Base-by-base conservation (phyloP, 192 early-diverging fungal species). In the Kappamyces sp. region DNA sequence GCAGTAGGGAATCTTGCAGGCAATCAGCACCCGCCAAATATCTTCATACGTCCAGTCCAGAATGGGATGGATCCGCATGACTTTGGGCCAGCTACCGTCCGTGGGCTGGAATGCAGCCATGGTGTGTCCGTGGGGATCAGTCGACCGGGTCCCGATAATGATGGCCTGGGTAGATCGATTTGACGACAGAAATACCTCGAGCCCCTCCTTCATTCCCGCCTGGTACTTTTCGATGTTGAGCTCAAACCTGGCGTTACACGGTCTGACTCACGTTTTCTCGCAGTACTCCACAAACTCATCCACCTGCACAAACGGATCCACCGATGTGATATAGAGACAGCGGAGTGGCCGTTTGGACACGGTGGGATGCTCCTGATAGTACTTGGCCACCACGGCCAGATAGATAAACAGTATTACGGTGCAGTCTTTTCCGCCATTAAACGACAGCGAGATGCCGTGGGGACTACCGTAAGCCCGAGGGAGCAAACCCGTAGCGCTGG, bases 391-490 rank as follows among this genome's bases (percentile, higher is more conserved):
- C 1, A 86, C 91, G 12, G 87, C 86, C 3, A 78, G 71, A 32
- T 87, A 78, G 34, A 95, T 64, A 64, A 92, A 87, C 43, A 98
- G 74, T 43, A 98, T 70, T 7, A 93, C 90, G 1, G 93, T 94
- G 71, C 95, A 96, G 67, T 98, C 95, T 69, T 98, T 98, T 12
- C 95, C 95, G 5, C 95, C 95, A 65, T 98, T 98, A 62, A 96
- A 98, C 50, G 86, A 87, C 42, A 98, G 71, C 3, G 87, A 82
- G 7, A 94, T 49, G 3, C 74, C 72, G 0, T 79, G 68, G 13
- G 73, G 64, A 41, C 90, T 92, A 23, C 23, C 23, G 23, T 23
- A 23, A 23, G 23, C 23, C 23, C 23, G 23, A 23, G 23, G 23
- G 23, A 23, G 23, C 23, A 23, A 23, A 23, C 23, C 23, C 23